Conservation (phyloP, 2,329 filamentous ascomycete genomes). For the Penicillium vulpinum region DNA sequence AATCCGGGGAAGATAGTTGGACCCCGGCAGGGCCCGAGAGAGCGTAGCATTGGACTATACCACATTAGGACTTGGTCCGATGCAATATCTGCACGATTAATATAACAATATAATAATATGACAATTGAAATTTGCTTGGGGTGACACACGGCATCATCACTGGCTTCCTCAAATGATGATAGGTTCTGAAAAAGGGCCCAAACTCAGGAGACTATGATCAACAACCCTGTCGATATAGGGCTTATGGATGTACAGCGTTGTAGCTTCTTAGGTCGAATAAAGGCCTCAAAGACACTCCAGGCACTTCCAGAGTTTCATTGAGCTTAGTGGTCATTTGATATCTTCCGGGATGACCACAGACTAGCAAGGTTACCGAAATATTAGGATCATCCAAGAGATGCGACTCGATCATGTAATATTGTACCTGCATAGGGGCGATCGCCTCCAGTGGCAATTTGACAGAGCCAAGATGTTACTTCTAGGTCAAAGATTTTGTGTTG, state of each 20-base stretch:
- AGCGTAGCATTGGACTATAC: conserved; percentile 9
- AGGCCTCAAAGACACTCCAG: neutral
- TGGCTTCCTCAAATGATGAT: neutral
- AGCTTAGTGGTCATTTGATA: neutral
- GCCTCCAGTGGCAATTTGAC: neutral
- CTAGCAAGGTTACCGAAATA: neutral
- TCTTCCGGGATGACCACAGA: neutral
- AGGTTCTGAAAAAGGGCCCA: neutral
- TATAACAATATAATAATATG: neutral
- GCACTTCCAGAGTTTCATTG: neutral
- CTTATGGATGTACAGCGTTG: neutral
- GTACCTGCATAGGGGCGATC: conserved; percentile 7
- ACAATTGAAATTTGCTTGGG: neutral
- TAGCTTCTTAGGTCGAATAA: neutral
- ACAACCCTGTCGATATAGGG: neutral
- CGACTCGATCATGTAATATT: neutral
- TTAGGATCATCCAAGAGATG: neutral
- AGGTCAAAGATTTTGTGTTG: neutral
- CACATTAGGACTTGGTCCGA: conserved; percentile 5
- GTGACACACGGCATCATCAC: neutral
- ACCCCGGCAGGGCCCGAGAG: conserved; percentile 1
- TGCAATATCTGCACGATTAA: neutral
- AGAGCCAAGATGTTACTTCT: neutral
- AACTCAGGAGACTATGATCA: conserved; percentile 1
- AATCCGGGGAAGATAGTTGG: conserved; percentile 10